Evolutionary conservation across 129 eudicot species (phyloP).

Genomic region (Pittosporum tobira): DNA sequence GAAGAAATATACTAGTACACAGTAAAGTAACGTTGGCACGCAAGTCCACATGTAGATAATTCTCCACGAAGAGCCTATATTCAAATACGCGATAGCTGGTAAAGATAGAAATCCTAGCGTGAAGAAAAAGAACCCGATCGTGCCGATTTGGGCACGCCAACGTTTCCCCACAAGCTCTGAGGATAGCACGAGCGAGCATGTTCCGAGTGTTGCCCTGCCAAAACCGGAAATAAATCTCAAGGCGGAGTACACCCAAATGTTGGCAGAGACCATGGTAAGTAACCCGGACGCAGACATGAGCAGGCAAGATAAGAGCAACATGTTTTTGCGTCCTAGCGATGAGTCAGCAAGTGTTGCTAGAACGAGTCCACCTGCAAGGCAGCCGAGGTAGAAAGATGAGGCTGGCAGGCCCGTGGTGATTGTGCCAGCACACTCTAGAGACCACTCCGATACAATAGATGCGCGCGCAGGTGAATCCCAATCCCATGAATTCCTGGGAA

Average conservation of each 20-base stretch:
- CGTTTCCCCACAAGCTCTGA: constrained; percentile 37
- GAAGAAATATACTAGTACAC: constrained; percentile 15
- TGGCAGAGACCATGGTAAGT: constrained; percentile 24
- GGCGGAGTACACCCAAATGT: constrained; percentile 36
- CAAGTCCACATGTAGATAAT: constrained; percentile 34
- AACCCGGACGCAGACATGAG: constrained; percentile 31
- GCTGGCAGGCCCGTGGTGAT: constrained; percentile 33
- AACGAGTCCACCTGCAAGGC: constrained; percentile 34
- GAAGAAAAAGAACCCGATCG: constrained; percentile 27
- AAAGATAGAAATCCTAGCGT: constrained; percentile 34
- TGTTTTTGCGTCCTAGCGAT: constrained; percentile 37
- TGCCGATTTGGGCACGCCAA: constrained; percentile 33
- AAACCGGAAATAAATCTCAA: constrained; percentile 30
- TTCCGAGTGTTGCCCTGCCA: constrained; percentile 31
- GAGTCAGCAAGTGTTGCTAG: constrained; percentile 43
- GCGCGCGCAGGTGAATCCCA: constrained; percentile 28
- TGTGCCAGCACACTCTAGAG: constrained; percentile 27
- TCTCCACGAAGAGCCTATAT: constrained; percentile 34
- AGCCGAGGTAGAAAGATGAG: constrained; percentile 40
- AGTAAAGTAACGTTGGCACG: constrained; percentile 23
- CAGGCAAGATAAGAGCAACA: constrained; percentile 19
- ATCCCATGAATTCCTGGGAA: constrained; percentile 23
- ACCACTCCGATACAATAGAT: constrained; percentile 39
- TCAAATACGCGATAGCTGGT: constrained; percentile 30
- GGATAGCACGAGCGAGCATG: constrained; percentile 30